These are phyloP conservation scores for Podospora conica DNA, from an alignment of 495 filamentous ascomycete species.

Conservation along the genomic window DNA sequence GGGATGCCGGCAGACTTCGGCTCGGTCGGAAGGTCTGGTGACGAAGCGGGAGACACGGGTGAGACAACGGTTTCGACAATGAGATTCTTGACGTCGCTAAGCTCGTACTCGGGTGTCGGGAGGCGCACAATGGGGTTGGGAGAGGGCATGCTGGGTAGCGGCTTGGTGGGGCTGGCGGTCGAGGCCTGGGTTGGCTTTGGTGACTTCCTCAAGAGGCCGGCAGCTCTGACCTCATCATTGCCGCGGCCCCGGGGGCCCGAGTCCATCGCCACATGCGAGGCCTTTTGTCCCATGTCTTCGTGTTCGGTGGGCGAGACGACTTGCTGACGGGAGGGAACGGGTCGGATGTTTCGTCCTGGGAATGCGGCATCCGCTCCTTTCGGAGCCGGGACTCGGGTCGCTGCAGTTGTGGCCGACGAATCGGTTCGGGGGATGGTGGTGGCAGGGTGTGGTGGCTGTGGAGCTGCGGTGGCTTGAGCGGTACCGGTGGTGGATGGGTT, in stretches of 20 bases:
- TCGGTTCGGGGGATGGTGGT: not conserved
- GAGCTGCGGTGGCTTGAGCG: not conserved
- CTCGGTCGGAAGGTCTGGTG: conserved; percentile 19
- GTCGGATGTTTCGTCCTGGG: conserved; percentile 31
- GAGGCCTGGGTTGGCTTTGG: not conserved
- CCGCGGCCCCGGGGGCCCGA: conserved; percentile 8
- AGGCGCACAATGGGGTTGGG: conserved; percentile 14
- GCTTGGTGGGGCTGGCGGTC: conserved; percentile 11
- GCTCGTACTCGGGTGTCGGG: conserved; percentile 24
- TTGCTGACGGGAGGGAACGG: conserved; percentile 20
- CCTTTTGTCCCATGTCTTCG: conserved; percentile 24
- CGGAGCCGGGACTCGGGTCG: conserved; percentile 12
- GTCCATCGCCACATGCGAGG: conserved; percentile 16
- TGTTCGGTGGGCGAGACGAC: conserved; percentile 7
- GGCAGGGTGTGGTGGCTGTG: conserved; percentile 13
- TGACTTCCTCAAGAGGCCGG: not conserved
- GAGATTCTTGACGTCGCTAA: conserved; percentile 18
- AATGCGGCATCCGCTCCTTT: conserved; percentile 19
- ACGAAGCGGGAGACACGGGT: conserved; percentile 28
- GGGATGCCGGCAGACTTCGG: conserved; percentile 3
- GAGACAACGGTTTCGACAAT: conserved; percentile 16
- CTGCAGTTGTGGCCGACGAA: conserved; percentile 9
- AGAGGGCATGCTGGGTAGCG: conserved; percentile 10
- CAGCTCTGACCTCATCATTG: not conserved
- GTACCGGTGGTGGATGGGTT: conserved; percentile 7